These are phyloP conservation scores for Sporobolomyces pararoseus DNA, from an alignment of 768 basidiomycete genomes.

Conservation along the genomic window DNA sequence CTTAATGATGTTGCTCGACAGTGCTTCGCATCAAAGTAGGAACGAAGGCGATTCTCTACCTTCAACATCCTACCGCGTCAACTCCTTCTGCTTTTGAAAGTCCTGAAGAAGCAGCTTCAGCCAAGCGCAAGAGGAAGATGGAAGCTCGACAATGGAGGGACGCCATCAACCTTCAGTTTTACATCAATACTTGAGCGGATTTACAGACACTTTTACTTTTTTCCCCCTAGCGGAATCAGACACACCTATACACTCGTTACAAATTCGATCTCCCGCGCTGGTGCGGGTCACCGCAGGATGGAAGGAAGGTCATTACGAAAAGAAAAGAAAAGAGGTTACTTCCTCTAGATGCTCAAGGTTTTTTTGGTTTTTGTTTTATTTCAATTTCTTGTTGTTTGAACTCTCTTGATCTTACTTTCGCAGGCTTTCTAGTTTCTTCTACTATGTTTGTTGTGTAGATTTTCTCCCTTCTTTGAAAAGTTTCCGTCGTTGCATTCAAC, in stretches of 20 bases:
- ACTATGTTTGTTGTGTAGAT: neutral
- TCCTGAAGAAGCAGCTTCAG: neutral
- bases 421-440: neutral
- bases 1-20: neutral
- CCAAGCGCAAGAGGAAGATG: neutral
- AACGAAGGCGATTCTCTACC: constrained; percentile 29
- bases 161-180: constrained; percentile 31
- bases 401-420: too few species aligned
- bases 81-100: neutral
- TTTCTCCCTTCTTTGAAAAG: neutral
- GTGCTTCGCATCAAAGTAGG: constrained; percentile 31
- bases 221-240: too few species aligned
- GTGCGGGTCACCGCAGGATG: too few species aligned
- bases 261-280: too few species aligned
- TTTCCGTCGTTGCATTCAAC: too few species aligned
- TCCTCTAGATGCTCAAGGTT: too few species aligned
- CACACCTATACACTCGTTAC: too few species aligned
- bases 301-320: too few species aligned
- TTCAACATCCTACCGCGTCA: constrained; percentile 11
- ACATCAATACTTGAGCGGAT: constrained; percentile 17
- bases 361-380: too few species aligned
- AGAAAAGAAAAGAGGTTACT: too few species aligned
- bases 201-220: too few species aligned
- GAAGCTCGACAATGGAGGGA: constrained; percentile 29
- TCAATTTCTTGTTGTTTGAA: too few species aligned